Evolutionary conservation across 257 asterid species (phyloP), one percentile per base, ranked within the genome.

Genomic region (Prunella vulgaris): DNA sequence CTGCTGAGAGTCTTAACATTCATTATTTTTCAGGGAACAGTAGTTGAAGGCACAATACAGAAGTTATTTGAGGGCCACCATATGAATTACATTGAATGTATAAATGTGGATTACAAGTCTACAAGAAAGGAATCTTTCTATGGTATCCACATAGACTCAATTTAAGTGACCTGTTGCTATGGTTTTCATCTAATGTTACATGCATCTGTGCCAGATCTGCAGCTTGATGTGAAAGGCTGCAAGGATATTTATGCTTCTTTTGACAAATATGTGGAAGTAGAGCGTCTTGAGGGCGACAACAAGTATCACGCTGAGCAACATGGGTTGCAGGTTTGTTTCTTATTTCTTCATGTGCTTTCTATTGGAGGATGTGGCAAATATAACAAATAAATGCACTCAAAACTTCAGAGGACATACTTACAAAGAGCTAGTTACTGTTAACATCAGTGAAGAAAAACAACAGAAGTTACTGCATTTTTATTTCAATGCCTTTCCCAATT

Each of bases 1-100:
- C 53, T 70, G 46, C 38, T 28, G 46, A 51, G 32, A 40, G 37
- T 49, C 44, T 64, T 58, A 37, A 14, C 25, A 38, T 18, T 60
- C 46, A 67, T 52, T 42, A 58, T 67, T 77, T 70, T 66, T 59
- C 82, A 88, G 96, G 87, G 95, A 70, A 90, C 97, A 56, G 95
- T 84, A 58, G 95, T 90, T 44, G 97, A 90, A 79, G 97, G 97
- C 71, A 86, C 95, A 27, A 90, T 90, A 77, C 93, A 90, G 73
- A 81, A 84, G 70, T 84, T 90, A 77, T 87, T 90, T 79, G 97
- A 90, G 80, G 97, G 97, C 77, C 95, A 90, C 73, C 93, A 87
- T 74, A 87, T 90, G 95, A 90, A 87, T 77, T 90, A 90, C 69
- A 86, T 90, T 27, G 95, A 87, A 82, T 90, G 97, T 59, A 86